Evolutionary conservation across 2,329 filamentous ascomycete species (phyloP).

Genomic region (Cladophialophora exuberans): DNA sequence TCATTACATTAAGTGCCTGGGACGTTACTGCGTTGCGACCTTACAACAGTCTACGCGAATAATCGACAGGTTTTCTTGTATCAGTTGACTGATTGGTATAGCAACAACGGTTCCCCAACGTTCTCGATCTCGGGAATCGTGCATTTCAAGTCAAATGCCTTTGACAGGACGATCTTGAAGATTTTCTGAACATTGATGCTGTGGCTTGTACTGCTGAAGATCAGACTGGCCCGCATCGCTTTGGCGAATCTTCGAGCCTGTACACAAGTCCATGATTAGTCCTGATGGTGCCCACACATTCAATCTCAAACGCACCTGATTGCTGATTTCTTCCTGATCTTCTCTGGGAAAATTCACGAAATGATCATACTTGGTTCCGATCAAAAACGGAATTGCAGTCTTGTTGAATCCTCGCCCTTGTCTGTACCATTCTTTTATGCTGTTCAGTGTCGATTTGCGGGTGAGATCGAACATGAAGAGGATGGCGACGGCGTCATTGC

Average conservation of each 20-base stretch:
- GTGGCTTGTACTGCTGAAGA: slow-evolving; percentile 98
- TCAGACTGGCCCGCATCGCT: slow-evolving; percentile 95
- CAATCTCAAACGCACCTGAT: slow-evolving; percentile 66
- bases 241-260: slow-evolving; percentile 94
- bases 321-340: slow-evolving; percentile 97
- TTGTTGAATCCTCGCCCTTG: slow-evolving; percentile 99
- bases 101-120: slow-evolving; percentile 88
- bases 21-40: neutral
- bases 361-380: slow-evolving; percentile 98
- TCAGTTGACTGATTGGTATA: slow-evolving; percentile 70
- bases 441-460: slow-evolving; percentile 96
- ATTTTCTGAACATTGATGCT: slow-evolving; percentile 99
- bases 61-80: neutral
- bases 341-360: slow-evolving; percentile 98
- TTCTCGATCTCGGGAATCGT: slow-evolving; percentile 99
- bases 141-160: slow-evolving; percentile 98
- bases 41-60: neutral
- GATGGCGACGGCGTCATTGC: slow-evolving; percentile 97
- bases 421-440: slow-evolving; percentile 99
- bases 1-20: slow-evolving; percentile 1
- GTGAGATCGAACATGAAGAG: slow-evolving; percentile 99
- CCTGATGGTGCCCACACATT: no score
- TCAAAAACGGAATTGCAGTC: slow-evolving; percentile 96
- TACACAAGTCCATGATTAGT: neutral
- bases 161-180: slow-evolving; percentile 98